Base-by-base conservation (phyloP, 805 yeast genomes). In the Torulaspora gathmanii region DNA sequence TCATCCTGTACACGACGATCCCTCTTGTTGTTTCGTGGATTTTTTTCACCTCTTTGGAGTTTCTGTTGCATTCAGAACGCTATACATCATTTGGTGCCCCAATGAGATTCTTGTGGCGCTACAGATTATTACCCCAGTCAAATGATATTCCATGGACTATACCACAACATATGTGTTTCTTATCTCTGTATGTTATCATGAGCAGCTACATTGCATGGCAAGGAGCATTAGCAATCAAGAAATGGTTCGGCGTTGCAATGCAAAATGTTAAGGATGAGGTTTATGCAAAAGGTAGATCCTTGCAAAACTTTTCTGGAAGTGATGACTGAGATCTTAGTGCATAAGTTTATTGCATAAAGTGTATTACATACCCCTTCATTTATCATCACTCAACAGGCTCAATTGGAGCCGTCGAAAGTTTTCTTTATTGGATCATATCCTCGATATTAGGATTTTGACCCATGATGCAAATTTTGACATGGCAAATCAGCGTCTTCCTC, bases 231-330 rank as follows among this genome's bases (percentile, higher is more conserved):
- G 28, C 31, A 2, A 33, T 52, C 1, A 51, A 47, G 13, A 31
- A 50, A 16, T 60, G 65, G 65, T 57, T 61, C 27, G 49, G 56
- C 12, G 46, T 44, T 22, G 53, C 60, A 1, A 45, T 53, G 16
- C 63, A 72, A 37, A 70, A 71, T 51, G 79, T 80, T n/a, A 78
- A 75, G 55, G 77, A 77, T 46, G 81, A 79, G 52, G 70, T 71
- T 47, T 80, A 78, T 48, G 78, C 79, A 10, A 70, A 71, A 41
- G 83, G 83, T 1, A 73, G 78, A 53, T 74, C 80, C 3, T 67
- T 78, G 44, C 78, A 76, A 51, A 76, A 73, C 55, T 58, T 54
- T 28, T 35, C 51, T 16, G 46, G 36, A 25, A 36, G 33, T 27
- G 46, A 39, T 22, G 44, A 35, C 35, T 41, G 39, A 41, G 28